These are phyloP conservation scores for Psilocybe azurescens DNA, from an alignment of 768 basidiomycete species.

Conservation along the genomic window DNA sequence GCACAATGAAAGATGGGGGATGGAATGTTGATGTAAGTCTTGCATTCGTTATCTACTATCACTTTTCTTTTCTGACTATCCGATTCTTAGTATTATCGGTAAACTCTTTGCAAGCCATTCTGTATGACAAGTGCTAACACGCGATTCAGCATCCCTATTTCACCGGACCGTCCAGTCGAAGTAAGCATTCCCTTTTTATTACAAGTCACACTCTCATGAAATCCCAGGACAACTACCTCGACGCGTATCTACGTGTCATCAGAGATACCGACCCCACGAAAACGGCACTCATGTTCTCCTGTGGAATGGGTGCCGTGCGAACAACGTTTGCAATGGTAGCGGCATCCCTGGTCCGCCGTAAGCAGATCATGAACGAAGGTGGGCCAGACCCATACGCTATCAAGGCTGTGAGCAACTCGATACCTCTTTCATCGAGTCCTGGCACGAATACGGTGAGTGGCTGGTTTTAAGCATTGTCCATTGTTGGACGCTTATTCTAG, in stretches of 20 bases:
- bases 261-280: slow-evolving; percentile 76
- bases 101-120: slow-evolving; percentile 12
- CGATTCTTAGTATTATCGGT: slow-evolving; percentile 73
- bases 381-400: slow-evolving; percentile 78
- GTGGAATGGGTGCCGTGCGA: slow-evolving; percentile 96
- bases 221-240: slow-evolving; percentile 88
- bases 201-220: background rate
- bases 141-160: slow-evolving; percentile 83
- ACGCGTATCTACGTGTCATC: slow-evolving; percentile 88
- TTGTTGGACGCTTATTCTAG: too few species aligned
- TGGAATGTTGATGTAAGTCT: slow-evolving; percentile 87
- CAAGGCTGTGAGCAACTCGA: slow-evolving; percentile 32
- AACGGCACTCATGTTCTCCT: slow-evolving; percentile 91
- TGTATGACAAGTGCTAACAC: background rate
- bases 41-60: slow-evolving; percentile 26
- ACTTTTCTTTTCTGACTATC: background rate
- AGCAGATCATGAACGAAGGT: slow-evolving; percentile 69
- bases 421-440: slow-evolving; percentile 34
- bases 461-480: background rate
- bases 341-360: slow-evolving; percentile 83
- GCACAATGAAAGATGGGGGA: slow-evolving; percentile 74
- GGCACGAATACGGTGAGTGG: slow-evolving; percentile 53
- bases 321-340: slow-evolving; percentile 99
- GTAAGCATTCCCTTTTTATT: slow-evolving; percentile 38
- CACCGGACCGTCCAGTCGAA: slow-evolving; percentile 90